Conservation (phyloP, 805 yeast species). For the Candida vaughaniae region DNA sequence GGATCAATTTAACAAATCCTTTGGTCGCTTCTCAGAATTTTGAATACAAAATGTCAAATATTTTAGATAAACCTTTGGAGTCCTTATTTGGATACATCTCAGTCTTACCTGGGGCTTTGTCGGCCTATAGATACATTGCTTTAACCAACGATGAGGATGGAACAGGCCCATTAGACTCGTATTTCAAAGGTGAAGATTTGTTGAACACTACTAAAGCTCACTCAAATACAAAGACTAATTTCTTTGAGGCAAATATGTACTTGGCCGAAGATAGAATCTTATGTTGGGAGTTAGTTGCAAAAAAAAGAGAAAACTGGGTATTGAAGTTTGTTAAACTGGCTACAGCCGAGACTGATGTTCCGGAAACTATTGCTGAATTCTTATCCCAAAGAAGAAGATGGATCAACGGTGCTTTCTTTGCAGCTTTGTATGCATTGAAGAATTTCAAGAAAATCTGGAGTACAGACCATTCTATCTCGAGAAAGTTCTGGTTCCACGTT, state of each 20-base stretch:
- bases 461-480: slow-evolving; percentile 66
- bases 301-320: slow-evolving; percentile 79
- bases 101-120: slow-evolving; percentile 93
- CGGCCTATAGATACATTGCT: slow-evolving; percentile 91
- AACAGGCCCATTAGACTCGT: slow-evolving; percentile 85
- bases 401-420: slow-evolving; percentile 96
- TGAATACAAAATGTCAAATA: slow-evolving; percentile 96
- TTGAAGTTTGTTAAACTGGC: slow-evolving; percentile 90
- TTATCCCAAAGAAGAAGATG: slow-evolving; percentile 92
- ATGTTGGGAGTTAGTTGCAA: slow-evolving; percentile 95
- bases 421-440: slow-evolving; percentile 81
- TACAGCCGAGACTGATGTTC: slow-evolving; percentile 95
- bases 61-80: slow-evolving; percentile 91
- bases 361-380: slow-evolving; percentile 81
- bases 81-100: slow-evolving; percentile 90
- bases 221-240: slow-evolving; percentile 58
- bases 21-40: slow-evolving; percentile 94
- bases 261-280: slow-evolving; percentile 94
- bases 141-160: slow-evolving; percentile 83
- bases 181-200: slow-evolving; percentile 81
- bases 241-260: slow-evolving; percentile 95
- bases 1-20: slow-evolving; percentile 81
- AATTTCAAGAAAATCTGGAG: slow-evolving; percentile 77
- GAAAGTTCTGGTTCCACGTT: slow-evolving; percentile 71
- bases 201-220: slow-evolving; percentile 25